Conservation (phyloP, 75 land plant species). For the Pinus taeda region DNA sequence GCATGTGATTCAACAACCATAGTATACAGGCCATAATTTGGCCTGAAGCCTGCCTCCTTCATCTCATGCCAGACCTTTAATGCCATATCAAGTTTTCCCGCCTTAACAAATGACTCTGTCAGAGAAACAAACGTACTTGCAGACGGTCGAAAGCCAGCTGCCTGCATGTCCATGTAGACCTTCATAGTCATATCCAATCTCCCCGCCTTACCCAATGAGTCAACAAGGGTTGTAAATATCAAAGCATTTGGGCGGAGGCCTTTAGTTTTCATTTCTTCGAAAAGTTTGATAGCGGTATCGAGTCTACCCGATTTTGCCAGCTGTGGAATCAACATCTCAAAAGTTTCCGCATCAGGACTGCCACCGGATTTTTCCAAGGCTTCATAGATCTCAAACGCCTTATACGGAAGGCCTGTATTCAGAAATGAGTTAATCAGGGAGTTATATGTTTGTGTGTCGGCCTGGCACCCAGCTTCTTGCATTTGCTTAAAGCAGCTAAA, state of each 20-base stretch:
- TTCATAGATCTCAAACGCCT: conserved; percentile 73
- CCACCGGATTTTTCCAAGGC: conserved; percentile 39
- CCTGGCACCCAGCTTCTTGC: conserved; percentile 31
- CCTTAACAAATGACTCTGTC: conserved; percentile 67
- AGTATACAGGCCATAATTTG: conserved; percentile 70
- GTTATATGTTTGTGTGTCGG: conserved; percentile 49
- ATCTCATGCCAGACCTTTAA: conserved; percentile 79
- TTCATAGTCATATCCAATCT: conserved; percentile 64
- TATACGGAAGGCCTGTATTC: conserved; percentile 59
- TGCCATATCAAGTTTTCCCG: conserved; percentile 80
- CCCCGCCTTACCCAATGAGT: conserved; percentile 81
- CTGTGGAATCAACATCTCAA: conserved; percentile 74
- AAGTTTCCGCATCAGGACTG: conserved; percentile 46
- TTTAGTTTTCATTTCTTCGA: conserved; percentile 55
- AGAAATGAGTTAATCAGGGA: conserved; percentile 57
- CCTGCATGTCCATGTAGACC: conserved; percentile 64
- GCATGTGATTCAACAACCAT: conserved; percentile 82
- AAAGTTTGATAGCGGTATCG: conserved; percentile 66
- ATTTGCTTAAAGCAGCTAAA: conserved; percentile 69
- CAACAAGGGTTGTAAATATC: conserved; percentile 61
- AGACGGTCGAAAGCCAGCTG: conserved; percentile 47
- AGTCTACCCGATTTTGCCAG: conserved; percentile 74
- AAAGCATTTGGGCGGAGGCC: conserved; percentile 28
- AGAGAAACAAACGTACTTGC: conserved; percentile 57
- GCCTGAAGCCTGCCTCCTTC: conserved; percentile 62